Percentiles rank a stretch among this genome's conserved stretches.
Evolutionary conservation across 768 basidiomycete species (phyloP).

Genomic region (Gymnopilus junonius): DNA sequence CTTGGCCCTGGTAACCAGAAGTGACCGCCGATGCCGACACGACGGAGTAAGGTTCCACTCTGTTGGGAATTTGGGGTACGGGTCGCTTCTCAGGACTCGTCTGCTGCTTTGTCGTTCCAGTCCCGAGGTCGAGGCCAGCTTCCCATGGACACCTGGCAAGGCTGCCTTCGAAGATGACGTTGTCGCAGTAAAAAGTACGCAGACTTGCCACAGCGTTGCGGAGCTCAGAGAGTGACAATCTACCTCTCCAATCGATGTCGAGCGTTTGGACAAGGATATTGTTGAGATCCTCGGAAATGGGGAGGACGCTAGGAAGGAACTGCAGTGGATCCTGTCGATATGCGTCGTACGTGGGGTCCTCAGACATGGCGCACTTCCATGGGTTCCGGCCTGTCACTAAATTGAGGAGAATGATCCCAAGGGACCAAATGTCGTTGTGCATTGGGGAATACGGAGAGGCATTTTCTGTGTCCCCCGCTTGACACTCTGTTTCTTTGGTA

Average conservation of each 20-base stretch:
- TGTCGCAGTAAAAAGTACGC: constrained; percentile 71
- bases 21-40: constrained; percentile 17
- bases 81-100: constrained; percentile 17
- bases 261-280: constrained; percentile 76
- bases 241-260: constrained; percentile 66
- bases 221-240: constrained; percentile 55
- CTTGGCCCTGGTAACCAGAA: constrained; percentile 17
- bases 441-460: constrained; percentile 80
- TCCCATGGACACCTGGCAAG: constrained; percentile 84
- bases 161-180: constrained; percentile 78
- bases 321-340: constrained; percentile 76
- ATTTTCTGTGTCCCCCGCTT: constrained; percentile 69
- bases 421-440: constrained; percentile 94
- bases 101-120: constrained; percentile 10
- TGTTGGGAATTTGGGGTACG: constrained; percentile 21
- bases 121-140: constrained; percentile 43
- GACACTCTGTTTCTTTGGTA: constrained; percentile 70
- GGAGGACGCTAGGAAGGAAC: constrained; percentile 87
- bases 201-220: constrained; percentile 60
- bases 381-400: constrained; percentile 94
- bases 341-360: constrained; percentile 89
- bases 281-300: constrained; percentile 78
- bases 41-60: constrained; percentile 25
- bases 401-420: constrained; percentile 96
- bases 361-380: constrained; percentile 85